Evolutionary conservation across 192 early-diverging fungal species (phyloP).

Genomic region (Piromyces finnis): DNA sequence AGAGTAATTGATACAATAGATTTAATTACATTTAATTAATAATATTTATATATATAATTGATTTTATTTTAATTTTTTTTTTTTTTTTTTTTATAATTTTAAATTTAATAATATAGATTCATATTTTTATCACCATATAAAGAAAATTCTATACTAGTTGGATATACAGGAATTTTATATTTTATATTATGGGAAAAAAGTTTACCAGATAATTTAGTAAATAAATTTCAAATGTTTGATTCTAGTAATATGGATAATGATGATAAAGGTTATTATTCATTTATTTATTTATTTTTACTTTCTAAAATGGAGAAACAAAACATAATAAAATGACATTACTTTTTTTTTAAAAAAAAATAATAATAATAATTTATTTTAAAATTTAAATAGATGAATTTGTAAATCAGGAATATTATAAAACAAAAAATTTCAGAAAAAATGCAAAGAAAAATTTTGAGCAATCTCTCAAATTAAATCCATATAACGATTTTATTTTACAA

Average conservation of each 20-base stretch:
- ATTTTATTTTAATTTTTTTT: too few relatives aligned
- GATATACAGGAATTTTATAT: background rate
- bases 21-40: too few relatives aligned
- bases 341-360: background rate
- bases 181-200: background rate
- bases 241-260: background rate
- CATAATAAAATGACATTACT: too few relatives aligned
- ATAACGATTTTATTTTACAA: background rate
- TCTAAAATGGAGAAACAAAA: too few relatives aligned
- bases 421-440: background rate
- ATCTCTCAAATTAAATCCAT: background rate
- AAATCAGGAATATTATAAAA: background rate
- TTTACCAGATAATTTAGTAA: background rate
- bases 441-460: background rate
- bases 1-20: too few relatives aligned
- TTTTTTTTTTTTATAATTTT: too few relatives aligned
- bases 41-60: too few relatives aligned
- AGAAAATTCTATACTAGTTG: background rate
- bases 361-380: too few relatives aligned
- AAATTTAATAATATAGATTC: background rate
- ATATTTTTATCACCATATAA: background rate
- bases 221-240: background rate
- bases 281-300: too few relatives aligned
- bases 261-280: background rate
- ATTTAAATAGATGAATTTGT: background rate